These are phyloP conservation scores for Populus tomentosa DNA, from an alignment of 441 rosid genomes.

Conservation along the genomic window DNA sequence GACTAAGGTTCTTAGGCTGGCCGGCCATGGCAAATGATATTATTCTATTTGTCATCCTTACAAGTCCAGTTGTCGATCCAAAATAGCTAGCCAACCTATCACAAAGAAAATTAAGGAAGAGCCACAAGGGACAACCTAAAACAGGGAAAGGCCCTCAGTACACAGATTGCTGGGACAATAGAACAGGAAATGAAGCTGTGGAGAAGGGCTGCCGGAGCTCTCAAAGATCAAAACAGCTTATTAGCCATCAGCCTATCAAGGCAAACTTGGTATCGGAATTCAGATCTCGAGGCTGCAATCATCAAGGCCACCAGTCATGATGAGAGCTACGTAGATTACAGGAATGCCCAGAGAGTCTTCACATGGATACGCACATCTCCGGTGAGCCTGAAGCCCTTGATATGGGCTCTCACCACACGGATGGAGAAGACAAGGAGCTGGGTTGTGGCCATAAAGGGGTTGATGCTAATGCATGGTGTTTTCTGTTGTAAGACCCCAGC, in stretches of 20 bases:
- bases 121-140: not conserved
- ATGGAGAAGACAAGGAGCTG: slow-evolving; percentile 50
- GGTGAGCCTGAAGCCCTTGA: slow-evolving; percentile 45
- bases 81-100: not conserved
- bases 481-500: slow-evolving; percentile 48
- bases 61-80: not conserved
- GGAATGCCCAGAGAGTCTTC: slow-evolving; percentile 58
- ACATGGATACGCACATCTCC: slow-evolving; percentile 64
- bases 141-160: not conserved
- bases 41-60: not conserved
- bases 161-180: not conserved
- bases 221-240: slow-evolving; percentile 71
- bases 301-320: slow-evolving; percentile 80
- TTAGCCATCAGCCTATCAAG: slow-evolving; percentile 32
- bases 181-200: slow-evolving; percentile 45
- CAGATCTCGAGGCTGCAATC: slow-evolving; percentile 61
- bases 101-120: not conserved
- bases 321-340: slow-evolving; percentile 49
- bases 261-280: slow-evolving; percentile 30
- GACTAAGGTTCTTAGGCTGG: not conserved
- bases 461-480: slow-evolving; percentile 73
- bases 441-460: slow-evolving; percentile 70
- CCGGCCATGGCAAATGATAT: not conserved
- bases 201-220: slow-evolving; percentile 64
- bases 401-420: slow-evolving; percentile 24